Base-by-base conservation (phyloP, 805 yeast species). In the Wilhelminamyces savonicus region DNA sequence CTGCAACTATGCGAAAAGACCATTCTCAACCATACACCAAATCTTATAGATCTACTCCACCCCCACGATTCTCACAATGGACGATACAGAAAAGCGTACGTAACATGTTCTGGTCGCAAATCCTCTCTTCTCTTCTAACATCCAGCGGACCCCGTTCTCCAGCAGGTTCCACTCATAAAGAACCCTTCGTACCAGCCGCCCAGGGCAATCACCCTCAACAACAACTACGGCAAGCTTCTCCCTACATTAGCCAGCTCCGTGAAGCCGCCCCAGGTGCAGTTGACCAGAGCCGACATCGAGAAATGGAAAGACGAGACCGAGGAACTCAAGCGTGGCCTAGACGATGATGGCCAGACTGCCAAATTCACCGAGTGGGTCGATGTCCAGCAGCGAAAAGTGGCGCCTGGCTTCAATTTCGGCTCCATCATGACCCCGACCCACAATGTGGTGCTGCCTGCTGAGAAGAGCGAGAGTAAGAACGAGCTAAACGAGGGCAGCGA, bases 141-240 rank as follows among this genome's bases (percentile, higher is more conserved):
- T 6, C 13, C 23, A 69, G 74, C 68, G 16, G 75, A 74, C 37
- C 62, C 71, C 0, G 36, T 69, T 10, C 55, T 75, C 5, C 56
- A 67, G 21, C 76, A 74, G 36, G 67, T 76, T 0, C 82, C 82
- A 0, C 59, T 76, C 23, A 66, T 73, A 11, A 56, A 68, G 22
- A 72, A 76, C 33, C 80, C 77, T 3, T 54, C 56, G 16, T 64
- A 54, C 37, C 67, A 62, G 32, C 72, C 77, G 1, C 81, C 82
- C 12, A 69, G 63, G 35, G 70, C 80, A 1, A 64, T 76, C 10
- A 65, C 74, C 5, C 55, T 76, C 21, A 73, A 77, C 21, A 50
- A 64, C 19, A 67, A 67, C 37, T 77, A 69, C 48, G 54, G 31
- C 39, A 58, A 58, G 35, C 39, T 64, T 15, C 42, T 63, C 14